Base-by-base conservation (phyloP, 139 green algal species). In the Chlamydomonas sphaeroides region DNA sequence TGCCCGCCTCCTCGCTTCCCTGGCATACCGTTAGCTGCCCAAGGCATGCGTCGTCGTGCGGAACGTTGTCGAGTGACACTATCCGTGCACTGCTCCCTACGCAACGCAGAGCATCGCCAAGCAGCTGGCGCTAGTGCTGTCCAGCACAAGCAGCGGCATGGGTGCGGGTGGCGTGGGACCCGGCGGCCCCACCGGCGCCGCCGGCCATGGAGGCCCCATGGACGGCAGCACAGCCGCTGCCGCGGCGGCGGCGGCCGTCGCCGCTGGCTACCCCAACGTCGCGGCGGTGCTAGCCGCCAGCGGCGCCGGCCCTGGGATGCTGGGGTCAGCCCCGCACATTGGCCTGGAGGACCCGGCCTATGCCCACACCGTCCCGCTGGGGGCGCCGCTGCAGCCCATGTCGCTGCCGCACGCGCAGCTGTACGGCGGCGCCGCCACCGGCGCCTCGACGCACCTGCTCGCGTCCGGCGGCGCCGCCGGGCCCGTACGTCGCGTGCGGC, bases 91-190 rank as follows among this genome's bases (percentile, higher is more conserved):
- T n/a, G n/a, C n/a, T n/a, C n/a, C n/a, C n/a, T n/a, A n/a, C n/a
- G n/a, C n/a, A n/a, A n/a, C 32, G 28, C 65, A 86, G 81, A 70
- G 65, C 74, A 77, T 88, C 5, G 84, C 84, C 61, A 88, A 85
- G 65, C 84, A 88, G 56, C 57, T 88, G 48, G 84, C 84, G 1
- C 57, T 88, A 32, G 67, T 88, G 7, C 84, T 88, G 25, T 76
- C 51, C 78, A 79, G 45, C 63, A 83, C 63, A 62, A 84, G 67
- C 78, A 78, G 42, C 53, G 66, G 66, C 49, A 81, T 81, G 74
- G 61, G 73, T 32, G 73, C n/a, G 18, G 53, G 63, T 53, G 45
- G 10, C 45, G 45, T 53, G n/a, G n/a, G n/a, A n/a, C n/a, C n/a
- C 45, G 45, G 45, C 45, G 45, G 45, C 11, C 45, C 11, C 14